Conservation (phyloP, 768 basidiomycete species). For the Pleurotus pulmonarius region DNA sequence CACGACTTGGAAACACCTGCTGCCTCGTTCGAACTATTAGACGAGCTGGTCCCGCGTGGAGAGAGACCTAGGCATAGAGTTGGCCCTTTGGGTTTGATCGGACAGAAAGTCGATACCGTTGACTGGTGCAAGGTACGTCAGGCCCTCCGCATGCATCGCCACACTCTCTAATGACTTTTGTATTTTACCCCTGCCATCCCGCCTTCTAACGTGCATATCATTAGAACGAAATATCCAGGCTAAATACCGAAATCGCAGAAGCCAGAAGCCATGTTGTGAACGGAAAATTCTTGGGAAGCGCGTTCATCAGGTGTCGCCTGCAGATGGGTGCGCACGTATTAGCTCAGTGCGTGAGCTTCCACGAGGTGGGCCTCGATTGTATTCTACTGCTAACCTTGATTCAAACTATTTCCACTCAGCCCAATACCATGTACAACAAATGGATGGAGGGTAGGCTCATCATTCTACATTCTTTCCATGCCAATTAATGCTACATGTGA, state of each 20-base stretch:
- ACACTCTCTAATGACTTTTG: too few relatives aligned
- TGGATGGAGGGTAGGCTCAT: slow-evolving; percentile 47
- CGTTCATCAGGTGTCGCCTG: slow-evolving; percentile 66
- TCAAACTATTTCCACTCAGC: slow-evolving; percentile 26
- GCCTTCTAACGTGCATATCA: background rate
- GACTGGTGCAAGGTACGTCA: slow-evolving; percentile 51
- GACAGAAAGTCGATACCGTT: slow-evolving; percentile 64
- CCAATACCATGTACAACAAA: slow-evolving; percentile 53
- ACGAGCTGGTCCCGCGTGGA: slow-evolving; percentile 48
- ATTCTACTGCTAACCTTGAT: background rate
- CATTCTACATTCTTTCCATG: slow-evolving; percentile 30
- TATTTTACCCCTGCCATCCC: too few relatives aligned
- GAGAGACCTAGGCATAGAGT: slow-evolving; percentile 52
- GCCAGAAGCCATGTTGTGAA: slow-evolving; percentile 30
- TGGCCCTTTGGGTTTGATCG: slow-evolving; percentile 46
- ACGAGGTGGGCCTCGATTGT: slow-evolving; percentile 30
- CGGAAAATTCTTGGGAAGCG: slow-evolving; percentile 48
- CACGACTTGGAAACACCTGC: slow-evolving; percentile 17
- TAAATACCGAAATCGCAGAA: slow-evolving; percentile 40
- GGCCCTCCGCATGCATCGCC: background rate
- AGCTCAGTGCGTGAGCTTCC: slow-evolving; percentile 54
- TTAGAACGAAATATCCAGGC: slow-evolving; percentile 48
- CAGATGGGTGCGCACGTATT: slow-evolving; percentile 75
- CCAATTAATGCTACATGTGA: background rate
- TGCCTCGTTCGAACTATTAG: slow-evolving; percentile 32